These are phyloP conservation scores for Aspergillus pseudotamarii DNA, from an alignment of 2,329 filamentous ascomycete species.

Conservation along the genomic window DNA sequence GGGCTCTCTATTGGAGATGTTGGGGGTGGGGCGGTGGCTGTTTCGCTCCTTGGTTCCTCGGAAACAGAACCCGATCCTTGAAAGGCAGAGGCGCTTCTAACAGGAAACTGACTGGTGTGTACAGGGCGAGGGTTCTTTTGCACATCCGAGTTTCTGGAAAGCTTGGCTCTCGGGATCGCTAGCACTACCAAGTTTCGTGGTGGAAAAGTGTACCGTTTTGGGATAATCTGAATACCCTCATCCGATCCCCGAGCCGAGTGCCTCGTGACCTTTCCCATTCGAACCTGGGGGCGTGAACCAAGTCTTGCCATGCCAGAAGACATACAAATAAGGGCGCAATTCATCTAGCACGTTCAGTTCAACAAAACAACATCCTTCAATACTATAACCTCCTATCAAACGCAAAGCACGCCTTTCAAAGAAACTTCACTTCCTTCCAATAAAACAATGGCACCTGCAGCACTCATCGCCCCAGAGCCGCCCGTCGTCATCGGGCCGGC, in stretches of 20 bases:
- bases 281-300: not conserved
- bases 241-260: not conserved
- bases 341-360: not conserved
- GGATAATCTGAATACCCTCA: not conserved
- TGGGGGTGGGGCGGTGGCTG: not conserved
- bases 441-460: not conserved
- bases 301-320: not conserved
- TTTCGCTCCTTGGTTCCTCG: not conserved
- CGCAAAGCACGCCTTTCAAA: not conserved
- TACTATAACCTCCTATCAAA: not conserved
- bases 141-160: not conserved
- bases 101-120: not conserved
- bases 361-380: not conserved
- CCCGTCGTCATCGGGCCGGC: slow-evolving; percentile 12
- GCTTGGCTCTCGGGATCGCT: not conserved
- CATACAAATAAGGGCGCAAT: not conserved
- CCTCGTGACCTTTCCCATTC: not conserved
- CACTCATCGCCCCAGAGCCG: not conserved
- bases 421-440: not conserved
- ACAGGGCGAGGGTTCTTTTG: not conserved
- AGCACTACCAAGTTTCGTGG: not conserved
- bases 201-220: not conserved
- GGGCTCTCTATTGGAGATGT: not conserved
- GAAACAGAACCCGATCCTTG: not conserved
- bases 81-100: not conserved